phyloP scores from a whole-genome alignment of 106 monocot species.

The Ottelia alismoides region DNA sequence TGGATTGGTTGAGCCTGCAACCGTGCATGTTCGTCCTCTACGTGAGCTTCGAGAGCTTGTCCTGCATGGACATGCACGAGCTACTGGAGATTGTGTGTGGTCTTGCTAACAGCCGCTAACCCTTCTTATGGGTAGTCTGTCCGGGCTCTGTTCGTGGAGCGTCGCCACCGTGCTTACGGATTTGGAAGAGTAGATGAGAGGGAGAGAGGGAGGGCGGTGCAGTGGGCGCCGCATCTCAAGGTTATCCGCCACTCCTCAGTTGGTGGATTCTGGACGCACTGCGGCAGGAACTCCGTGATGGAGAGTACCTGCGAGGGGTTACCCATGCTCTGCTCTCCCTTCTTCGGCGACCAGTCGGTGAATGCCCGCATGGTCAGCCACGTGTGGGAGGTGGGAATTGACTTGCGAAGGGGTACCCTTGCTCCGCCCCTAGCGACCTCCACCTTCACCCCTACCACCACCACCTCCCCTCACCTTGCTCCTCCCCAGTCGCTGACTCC shows the following conservation, averaged over 20 bases:
- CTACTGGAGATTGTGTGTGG: constrained; percentile 19
- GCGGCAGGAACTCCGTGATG: constrained; percentile 12
- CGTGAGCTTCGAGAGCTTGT: too few species aligned
- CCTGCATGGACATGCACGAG: constrained; percentile 1
- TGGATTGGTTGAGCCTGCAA: constrained; percentile 23
- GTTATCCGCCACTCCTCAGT: constrained; percentile 17
- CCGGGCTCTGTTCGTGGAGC: constrained; percentile 2
- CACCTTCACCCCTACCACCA: too few species aligned
- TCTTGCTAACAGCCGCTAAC: constrained; percentile 1
- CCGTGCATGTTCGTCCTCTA: constrained; percentile 12
- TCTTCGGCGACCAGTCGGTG: too few species aligned
- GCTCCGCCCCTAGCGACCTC: too few species aligned
- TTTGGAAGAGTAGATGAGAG: constrained; percentile 4
- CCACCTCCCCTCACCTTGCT: too few species aligned
- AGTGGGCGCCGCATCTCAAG: constrained; percentile 24
- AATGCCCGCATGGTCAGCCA: too few species aligned
- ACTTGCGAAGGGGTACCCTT: too few species aligned
- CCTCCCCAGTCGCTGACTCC: too few species aligned
- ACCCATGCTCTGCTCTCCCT: constrained; percentile 34
- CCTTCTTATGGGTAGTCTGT: constrained; percentile 29
- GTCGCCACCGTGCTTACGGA: constrained; percentile 1
- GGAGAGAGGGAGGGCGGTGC: constrained; percentile 9
- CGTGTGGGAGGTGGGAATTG: too few species aligned
- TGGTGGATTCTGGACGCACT: constrained; percentile 15
- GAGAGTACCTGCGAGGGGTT: constrained; percentile 11